Evolutionary conservation across 805 yeast species (phyloP).

Genomic region (Wickerhamiella bombiphila): DNA sequence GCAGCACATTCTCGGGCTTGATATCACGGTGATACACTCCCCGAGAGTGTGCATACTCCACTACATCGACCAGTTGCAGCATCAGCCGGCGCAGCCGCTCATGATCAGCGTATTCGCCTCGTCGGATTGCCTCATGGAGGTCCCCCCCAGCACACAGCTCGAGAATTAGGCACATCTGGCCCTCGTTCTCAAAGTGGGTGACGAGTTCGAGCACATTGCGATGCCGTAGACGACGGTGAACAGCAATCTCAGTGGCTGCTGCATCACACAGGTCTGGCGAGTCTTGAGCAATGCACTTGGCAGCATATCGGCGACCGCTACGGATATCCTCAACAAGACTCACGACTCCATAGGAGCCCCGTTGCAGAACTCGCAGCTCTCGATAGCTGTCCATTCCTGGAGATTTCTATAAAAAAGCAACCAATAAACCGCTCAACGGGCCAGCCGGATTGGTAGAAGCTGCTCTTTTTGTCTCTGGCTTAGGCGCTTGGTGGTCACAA

Average conservation of each 20-base stretch:
- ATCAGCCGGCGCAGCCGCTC: constrained; percentile 46
- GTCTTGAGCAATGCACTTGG: constrained; percentile 46
- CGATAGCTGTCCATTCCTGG: constrained; percentile 29
- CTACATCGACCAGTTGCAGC: constrained; percentile 66
- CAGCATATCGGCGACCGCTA: constrained; percentile 51
- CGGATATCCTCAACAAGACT: constrained; percentile 62
- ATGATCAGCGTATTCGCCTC: constrained; percentile 45
- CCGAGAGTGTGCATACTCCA: constrained; percentile 75
- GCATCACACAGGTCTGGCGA: constrained; percentile 8
- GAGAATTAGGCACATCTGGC: constrained; percentile 49
- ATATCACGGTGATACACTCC: constrained; percentile 93
- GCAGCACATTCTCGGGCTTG: constrained; percentile 89
- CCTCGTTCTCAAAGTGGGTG: constrained; percentile 39
- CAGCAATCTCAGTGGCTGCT: constrained; percentile 28
- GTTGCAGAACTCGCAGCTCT: constrained; percentile 50
- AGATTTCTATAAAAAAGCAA: neutral
- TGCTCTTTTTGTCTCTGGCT: too few relatives aligned
- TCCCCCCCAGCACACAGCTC: constrained; percentile 82
- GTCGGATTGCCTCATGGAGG: constrained; percentile 55
- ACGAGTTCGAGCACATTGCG: constrained; percentile 66
- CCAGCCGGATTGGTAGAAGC: too few relatives aligned
- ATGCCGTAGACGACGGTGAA: constrained; percentile 62
- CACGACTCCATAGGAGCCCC: constrained; percentile 89
- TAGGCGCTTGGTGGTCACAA: too few relatives aligned
- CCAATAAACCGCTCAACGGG: too few relatives aligned